A percentile compares a stretch with the other conserved stretches of the same genome.
Evolutionary conservation across 768 basidiomycete species (phyloP).

Genomic region (Lactifluus rugatus): DNA sequence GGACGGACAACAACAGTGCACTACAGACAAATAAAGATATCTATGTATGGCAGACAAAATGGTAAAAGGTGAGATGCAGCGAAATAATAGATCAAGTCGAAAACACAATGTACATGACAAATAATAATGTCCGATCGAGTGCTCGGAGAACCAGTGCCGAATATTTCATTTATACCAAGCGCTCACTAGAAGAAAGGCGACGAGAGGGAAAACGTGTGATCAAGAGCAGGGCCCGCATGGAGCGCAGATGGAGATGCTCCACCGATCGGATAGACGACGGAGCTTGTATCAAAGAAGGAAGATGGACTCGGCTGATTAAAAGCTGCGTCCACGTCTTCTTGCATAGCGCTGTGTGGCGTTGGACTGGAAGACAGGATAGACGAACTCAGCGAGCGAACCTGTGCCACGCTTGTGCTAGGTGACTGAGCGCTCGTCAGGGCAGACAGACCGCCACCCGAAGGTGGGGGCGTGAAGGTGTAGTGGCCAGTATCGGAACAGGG

Average conservation of each 20-base stretch:
- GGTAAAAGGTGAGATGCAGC: constrained; percentile 9
- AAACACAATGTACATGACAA: not conserved
- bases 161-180: not conserved
- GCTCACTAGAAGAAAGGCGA: constrained; percentile 17
- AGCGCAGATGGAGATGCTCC: constrained; percentile 11
- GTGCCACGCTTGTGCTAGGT: not conserved
- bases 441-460: not conserved
- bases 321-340: constrained; percentile 10
- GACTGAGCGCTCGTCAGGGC: constrained; percentile 1
- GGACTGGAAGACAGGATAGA: constrained; percentile 12
- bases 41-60: constrained; percentile 18
- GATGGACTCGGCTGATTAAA: constrained; percentile 12
- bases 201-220: constrained; percentile 15
- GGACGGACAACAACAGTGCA: constrained; percentile 5
- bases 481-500: constrained; percentile 13
- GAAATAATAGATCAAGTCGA: not conserved
- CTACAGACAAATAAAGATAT: constrained; percentile 21
- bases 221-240: constrained; percentile 12
- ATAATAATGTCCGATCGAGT: constrained; percentile 9
- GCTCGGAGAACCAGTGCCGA: not conserved
- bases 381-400: constrained; percentile 7
- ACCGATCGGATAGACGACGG: constrained; percentile 13
- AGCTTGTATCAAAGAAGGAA: constrained; percentile 11
- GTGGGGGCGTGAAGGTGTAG: constrained; percentile 15
- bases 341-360: constrained; percentile 8